Conservation (phyloP, 2,329 filamentous ascomycete species). For the Fusarium neocosmosporiellum region DNA sequence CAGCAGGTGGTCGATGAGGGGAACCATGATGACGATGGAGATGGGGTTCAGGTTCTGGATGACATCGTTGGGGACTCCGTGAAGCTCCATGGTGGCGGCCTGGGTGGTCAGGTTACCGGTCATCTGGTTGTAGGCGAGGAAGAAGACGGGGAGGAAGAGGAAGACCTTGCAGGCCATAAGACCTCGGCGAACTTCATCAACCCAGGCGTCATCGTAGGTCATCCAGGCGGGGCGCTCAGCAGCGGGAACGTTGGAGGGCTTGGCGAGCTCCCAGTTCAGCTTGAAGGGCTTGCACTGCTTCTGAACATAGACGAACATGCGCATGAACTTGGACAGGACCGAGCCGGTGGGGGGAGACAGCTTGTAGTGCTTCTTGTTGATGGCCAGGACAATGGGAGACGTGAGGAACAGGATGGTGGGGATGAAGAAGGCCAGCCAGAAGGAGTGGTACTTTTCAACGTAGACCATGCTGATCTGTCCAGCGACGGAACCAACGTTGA, state of each 20-base stretch:
- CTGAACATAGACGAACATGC: conserved; percentile 69
- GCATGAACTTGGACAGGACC: conserved; percentile 74
- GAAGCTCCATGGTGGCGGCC: conserved; percentile 72
- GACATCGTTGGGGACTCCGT: conserved; percentile 82
- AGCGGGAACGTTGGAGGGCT: conserved; percentile 71
- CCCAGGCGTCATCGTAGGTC: conserved; percentile 86
- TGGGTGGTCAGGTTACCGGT: conserved; percentile 72
- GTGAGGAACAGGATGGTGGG: conserved; percentile 73
- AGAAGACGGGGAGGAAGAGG: conserved; percentile 74
- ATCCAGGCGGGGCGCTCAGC: conserved; percentile 75
- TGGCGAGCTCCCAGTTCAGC: conserved; percentile 74
- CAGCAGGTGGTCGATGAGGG: conserved; percentile 74
- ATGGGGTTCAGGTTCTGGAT: conserved; percentile 82
- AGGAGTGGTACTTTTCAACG: conserved; percentile 80
- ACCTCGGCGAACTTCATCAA: conserved; percentile 80
- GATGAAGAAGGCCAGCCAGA: conserved; percentile 77
- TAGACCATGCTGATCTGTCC: conserved; percentile 75
- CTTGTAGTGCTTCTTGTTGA: conserved; percentile 70
- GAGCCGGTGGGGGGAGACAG: conserved; percentile 76
- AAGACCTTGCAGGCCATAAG: conserved; percentile 78
- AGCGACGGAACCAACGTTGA: conserved; percentile 73
- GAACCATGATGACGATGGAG: conserved; percentile 79
- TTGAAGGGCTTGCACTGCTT: conserved; percentile 75
- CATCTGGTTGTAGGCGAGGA: conserved; percentile 69
- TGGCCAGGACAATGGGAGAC: conserved; percentile 70